Conservation (phyloP, 345 rosid species). For the Zanthoxylum bungeanum region DNA sequence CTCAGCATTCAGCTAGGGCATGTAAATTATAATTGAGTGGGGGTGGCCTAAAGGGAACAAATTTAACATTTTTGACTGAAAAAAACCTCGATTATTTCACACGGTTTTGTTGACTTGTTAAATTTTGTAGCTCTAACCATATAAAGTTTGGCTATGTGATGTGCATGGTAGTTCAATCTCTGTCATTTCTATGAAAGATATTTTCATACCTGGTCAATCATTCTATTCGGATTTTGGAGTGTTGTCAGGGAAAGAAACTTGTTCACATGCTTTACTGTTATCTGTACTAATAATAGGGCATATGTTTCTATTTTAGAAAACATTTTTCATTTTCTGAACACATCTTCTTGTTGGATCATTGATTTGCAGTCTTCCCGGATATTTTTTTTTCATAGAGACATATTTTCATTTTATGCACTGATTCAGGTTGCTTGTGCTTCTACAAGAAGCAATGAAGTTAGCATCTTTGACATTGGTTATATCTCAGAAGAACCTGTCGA, state of each 20-base stretch:
- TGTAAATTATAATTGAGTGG: not conserved
- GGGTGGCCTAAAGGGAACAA: not conserved
- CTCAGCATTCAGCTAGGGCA: not conserved
- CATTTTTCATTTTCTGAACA: not conserved
- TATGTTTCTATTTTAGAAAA: not conserved
- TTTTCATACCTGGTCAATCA: not conserved
- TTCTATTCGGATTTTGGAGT: not conserved
- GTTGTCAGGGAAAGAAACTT: not conserved
- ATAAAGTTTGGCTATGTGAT: not conserved
- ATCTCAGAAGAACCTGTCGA: constrained; percentile 68
- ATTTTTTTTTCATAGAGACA: not conserved
- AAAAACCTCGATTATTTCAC: too few relatives aligned
- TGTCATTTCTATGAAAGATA: not conserved
- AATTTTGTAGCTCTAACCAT: not conserved
- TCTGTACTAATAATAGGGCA: not conserved
- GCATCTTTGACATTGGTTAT: constrained; percentile 74
- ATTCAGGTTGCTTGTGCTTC: constrained; percentile 82
- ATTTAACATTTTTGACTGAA: not conserved
- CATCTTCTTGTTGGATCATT: constrained; percentile 3
- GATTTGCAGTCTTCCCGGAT: not conserved
- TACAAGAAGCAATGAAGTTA: constrained; percentile 47
- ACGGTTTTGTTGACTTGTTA: not conserved
- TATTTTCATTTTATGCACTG: constrained; percentile 6
- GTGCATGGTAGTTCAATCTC: not conserved
- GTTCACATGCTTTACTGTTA: not conserved